Evolutionary conservation across 108 stramenopile species (phyloP), one percentile per base, ranked within the genome.

Genomic region (Hondaea fermentalgiana): DNA sequence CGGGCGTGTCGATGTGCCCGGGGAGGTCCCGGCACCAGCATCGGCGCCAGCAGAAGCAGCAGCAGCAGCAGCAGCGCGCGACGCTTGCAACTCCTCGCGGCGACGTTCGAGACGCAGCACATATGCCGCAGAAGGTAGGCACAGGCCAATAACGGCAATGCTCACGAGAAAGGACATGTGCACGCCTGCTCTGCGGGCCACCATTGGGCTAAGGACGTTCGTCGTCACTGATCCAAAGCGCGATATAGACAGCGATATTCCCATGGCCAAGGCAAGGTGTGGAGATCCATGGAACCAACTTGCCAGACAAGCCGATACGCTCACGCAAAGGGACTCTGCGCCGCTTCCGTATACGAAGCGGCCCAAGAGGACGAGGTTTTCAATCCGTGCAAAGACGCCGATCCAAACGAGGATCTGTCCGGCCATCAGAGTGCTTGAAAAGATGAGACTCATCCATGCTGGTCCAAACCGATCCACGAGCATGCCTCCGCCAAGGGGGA

Each of bases 201-300:
- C 60, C 28, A 76, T 87, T 5, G 93, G 94, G 72, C 92, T 93
- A 4, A 89, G 58, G 14, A 90, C 44, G 60, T 95, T 91, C 72
- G 94, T 95, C 58, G 93, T 89, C 28, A 95, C 94, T 47, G 87
- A 90, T 35, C 95, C 95, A 42, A 94, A 72, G 42, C 94, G 87
- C n/a, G 83, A 51, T 5, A 95, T 89, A 6, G 93, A 87, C 35
- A 95, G 83, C 45, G 90, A 91, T 2, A 95, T 72, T 10, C 94
- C 95, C 88, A 95, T 92, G 44, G 94, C 93, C 35, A 95, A 88
- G 29, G 95, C 95, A 28, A 94, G 47, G 72, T 95, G 94, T 44
- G 57, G 90, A 42, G 35, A 35, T 0, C 93, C 94, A 44, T 72
- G 72, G 88, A 96, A 96, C 95, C 95, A 96, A 35, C 93, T 88